phyloP scores from a whole-genome alignment of 1,284 basidiomycete genomes.

The Austroboletus rostrupii region DNA sequence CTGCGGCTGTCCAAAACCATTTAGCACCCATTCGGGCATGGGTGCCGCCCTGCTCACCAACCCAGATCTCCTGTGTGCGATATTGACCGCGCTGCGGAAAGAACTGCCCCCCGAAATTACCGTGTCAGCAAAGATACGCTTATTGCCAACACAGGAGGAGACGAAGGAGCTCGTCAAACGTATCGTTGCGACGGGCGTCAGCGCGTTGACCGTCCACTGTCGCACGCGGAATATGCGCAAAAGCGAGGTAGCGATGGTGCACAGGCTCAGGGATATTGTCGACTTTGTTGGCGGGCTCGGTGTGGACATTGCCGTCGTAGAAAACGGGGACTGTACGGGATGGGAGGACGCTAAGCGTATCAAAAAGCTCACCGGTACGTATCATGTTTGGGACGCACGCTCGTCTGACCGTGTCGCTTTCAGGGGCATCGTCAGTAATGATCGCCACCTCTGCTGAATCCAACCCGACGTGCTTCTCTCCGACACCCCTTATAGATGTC shows the following conservation, averaged over 20 bases:
- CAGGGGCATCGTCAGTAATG: constrained; percentile 92
- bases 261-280: constrained; percentile 81
- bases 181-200: constrained; percentile 86
- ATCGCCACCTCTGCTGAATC: constrained; percentile 92
- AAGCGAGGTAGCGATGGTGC: constrained; percentile 75
- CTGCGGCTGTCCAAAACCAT: constrained; percentile 94
- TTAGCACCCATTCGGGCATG: constrained; percentile 95
- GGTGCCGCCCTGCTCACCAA: constrained; percentile 92
- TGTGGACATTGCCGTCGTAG: constrained; percentile 78
- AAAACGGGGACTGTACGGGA: constrained; percentile 91
- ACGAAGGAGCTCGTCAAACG: constrained; percentile 85
- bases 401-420: constrained; percentile 2
- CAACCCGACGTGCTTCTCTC: constrained; percentile 87
- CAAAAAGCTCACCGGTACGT: constrained; percentile 67
- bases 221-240: constrained; percentile 92
- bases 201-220: constrained; percentile 91
- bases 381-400: not conserved
- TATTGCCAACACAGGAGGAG: constrained; percentile 82
- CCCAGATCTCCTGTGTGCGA: constrained; percentile 86
- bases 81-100: constrained; percentile 71
- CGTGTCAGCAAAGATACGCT: constrained; percentile 88
- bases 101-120: constrained; percentile 77
- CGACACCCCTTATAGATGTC: constrained; percentile 64
- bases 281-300: constrained; percentile 70
- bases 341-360: constrained; percentile 78